These are phyloP conservation scores for Amyloporia xantha DNA, from an alignment of 768 basidiomycete species.

Conservation along the genomic window DNA sequence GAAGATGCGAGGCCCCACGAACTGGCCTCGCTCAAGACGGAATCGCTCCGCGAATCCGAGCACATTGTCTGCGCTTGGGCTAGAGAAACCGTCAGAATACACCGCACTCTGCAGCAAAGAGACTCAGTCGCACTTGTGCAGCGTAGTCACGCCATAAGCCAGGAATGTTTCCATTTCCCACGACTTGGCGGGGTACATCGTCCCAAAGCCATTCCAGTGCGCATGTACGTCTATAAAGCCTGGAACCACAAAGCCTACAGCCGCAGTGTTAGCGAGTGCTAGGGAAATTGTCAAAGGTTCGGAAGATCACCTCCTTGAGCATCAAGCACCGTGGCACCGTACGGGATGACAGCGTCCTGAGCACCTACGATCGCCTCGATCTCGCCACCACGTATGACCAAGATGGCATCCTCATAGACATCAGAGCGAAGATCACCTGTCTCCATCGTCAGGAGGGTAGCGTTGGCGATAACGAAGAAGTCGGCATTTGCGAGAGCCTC, in stretches of 20 bases:
- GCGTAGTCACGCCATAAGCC: slow-evolving; percentile 68
- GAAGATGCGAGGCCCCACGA: slow-evolving; percentile 68
- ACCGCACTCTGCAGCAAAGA: not conserved
- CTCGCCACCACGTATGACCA: slow-evolving; percentile 51
- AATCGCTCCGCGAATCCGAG: slow-evolving; percentile 59
- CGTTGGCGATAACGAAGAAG: slow-evolving; percentile 56
- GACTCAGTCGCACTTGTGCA: slow-evolving; percentile 54
- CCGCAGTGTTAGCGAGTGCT: not conserved
- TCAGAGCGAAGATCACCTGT: slow-evolving; percentile 43
- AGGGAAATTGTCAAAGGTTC: not conserved
- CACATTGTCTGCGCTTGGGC: slow-evolving; percentile 60
- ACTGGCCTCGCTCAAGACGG: slow-evolving; percentile 60
- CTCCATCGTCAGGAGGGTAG: slow-evolving; percentile 66
- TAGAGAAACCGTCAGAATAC: slow-evolving; percentile 17
- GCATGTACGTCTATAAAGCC: slow-evolving; percentile 77
- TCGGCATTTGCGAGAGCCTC: slow-evolving; percentile 28
- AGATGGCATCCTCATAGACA: slow-evolving; percentile 43
- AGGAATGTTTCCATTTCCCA: slow-evolving; percentile 76
- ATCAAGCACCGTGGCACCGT: slow-evolving; percentile 36
- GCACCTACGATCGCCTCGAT: slow-evolving; percentile 31
- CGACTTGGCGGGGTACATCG: slow-evolving; percentile 52
- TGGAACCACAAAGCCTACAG: slow-evolving; percentile 58
- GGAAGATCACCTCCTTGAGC: slow-evolving; percentile 47
- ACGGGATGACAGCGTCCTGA: slow-evolving; percentile 31
- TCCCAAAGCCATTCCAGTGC: slow-evolving; percentile 56